Conservation (phyloP, 2,329 filamentous ascomycete species). For the Triangularia verruculosa region DNA sequence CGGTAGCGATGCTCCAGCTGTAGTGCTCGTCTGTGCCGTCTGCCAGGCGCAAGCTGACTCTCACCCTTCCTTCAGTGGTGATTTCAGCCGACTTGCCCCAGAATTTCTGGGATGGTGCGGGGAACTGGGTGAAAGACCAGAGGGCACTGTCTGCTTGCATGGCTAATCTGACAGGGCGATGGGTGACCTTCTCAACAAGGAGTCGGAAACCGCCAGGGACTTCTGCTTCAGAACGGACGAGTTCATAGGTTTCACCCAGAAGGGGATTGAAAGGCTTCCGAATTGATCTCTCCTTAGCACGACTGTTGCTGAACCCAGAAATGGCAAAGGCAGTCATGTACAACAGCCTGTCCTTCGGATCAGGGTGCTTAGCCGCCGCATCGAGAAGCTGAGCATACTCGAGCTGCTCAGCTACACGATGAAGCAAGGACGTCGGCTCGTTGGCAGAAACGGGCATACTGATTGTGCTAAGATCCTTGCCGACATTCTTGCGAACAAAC, state of each 20-base stretch:
- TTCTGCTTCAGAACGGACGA: slow-evolving; percentile 79
- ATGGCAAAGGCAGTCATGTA: slow-evolving; percentile 89
- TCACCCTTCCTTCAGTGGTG: slow-evolving; percentile 83
- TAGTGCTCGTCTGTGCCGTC: slow-evolving; percentile 76
- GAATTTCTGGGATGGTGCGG: slow-evolving; percentile 91
- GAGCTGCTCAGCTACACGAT: slow-evolving; percentile 83
- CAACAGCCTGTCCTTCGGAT: slow-evolving; percentile 67
- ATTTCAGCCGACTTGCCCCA: slow-evolving; percentile 97
- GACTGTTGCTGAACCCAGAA: slow-evolving; percentile 75
- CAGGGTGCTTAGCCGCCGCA: slow-evolving; percentile 61
- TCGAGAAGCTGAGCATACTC: slow-evolving; percentile 88
- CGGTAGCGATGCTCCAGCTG: slow-evolving; percentile 83
- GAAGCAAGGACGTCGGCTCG: slow-evolving; percentile 83
- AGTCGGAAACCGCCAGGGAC: slow-evolving; percentile 74
- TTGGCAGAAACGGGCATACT: slow-evolving; percentile 97
- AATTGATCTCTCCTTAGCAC: slow-evolving; percentile 85
- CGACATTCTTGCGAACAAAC: slow-evolving; percentile 94
- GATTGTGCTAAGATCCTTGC: slow-evolving; percentile 94
- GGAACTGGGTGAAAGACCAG: slow-evolving; percentile 87
- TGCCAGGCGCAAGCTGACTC: slow-evolving; percentile 65
- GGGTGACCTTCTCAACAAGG: slow-evolving; percentile 91
- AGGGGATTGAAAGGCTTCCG: slow-evolving; percentile 98
- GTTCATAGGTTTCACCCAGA: slow-evolving; percentile 91
- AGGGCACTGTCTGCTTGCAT: slow-evolving; percentile 83
- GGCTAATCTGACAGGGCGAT: slow-evolving; percentile 87